phyloP scores from a whole-genome alignment of 345 rosid genomes.

The Arabidopsis thaliana region DNA sequence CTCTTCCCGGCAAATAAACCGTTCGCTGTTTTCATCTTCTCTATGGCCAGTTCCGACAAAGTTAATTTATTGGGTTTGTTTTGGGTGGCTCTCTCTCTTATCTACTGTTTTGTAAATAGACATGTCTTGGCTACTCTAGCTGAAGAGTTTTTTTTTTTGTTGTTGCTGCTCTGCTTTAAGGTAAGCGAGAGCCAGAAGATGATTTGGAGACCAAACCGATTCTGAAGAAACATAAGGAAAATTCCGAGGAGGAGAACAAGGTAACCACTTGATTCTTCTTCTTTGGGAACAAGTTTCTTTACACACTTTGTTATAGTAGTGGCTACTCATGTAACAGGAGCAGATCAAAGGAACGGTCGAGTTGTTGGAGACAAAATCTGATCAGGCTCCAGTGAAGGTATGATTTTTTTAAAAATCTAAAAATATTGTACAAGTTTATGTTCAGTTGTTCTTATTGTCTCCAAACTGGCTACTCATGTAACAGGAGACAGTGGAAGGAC shows the following conservation, averaged over 20 bases:
- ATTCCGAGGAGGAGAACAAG: background rate
- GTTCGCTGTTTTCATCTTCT: background rate
- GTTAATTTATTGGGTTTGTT: background rate
- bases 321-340: background rate
- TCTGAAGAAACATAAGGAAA: background rate
- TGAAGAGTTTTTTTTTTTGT: background rate
- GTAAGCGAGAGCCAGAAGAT: background rate
- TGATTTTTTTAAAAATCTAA: too few relatives aligned
- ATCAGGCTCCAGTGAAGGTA: background rate
- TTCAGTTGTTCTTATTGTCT: background rate
- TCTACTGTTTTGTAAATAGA: background rate
- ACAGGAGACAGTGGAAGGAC: too few relatives aligned
- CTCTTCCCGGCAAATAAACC: background rate
- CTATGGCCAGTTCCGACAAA: background rate
- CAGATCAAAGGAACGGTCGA: background rate
- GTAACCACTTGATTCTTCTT: background rate
- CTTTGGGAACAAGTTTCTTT: background rate
- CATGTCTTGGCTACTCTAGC: background rate
- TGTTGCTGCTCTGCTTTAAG: background rate
- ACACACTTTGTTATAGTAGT: background rate
- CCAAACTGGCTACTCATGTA: background rate
- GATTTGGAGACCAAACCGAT: background rate
- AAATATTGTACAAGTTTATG: background rate
- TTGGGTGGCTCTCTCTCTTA: background rate
- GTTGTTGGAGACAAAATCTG: conserved; percentile 14